Evolutionary conservation across 2,329 filamentous ascomycete species (phyloP), one percentile per base, ranked within the genome.

Genomic region (Xylogone sp.): DNA sequence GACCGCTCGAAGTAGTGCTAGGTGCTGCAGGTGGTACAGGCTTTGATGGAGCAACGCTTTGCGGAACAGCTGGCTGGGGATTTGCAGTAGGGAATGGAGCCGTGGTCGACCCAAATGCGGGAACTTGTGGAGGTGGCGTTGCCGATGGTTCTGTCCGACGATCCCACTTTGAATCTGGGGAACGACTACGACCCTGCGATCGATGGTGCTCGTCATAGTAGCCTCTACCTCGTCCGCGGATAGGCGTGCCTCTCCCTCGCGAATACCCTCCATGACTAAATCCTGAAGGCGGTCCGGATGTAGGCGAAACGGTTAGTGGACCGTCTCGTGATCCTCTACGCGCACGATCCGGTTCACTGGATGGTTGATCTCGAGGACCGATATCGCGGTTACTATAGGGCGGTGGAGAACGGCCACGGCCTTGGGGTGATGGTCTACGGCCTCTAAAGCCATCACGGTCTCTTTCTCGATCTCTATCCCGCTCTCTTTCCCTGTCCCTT

Each of bases 261-360:
- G 75, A 12, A 24, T 43, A 34, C 13, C 39, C 20, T 27, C 48
- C 34, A 45, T 59, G 53, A 19, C 45, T 49, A 50, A 63, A 64
- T 8, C 55, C 48, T 46, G 53, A 55, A 1, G 79, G 75, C 12
- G 81, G 77, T 55, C 91, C 87, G 0, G 87, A 88, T 20, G 82
- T 83, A 9, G 82, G 83, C 2, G 87, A 89, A 3, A 84, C 84
- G 18, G 84, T 86, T 1, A 83, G 78, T 10, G 87, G 86, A 0
- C 87, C 87, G 61, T 92, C 88, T 61, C 88, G 77, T 8, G 87
- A 90, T 16, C 79, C 83, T 45, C 87, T 77, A 49, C 87, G 76
- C 18, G 83, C 81, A 52, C 87, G 78, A 52, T 85, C 83, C 7
- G 83, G 76, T 57, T 91, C 87, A 45, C 82, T 83, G 27, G 84